These are phyloP conservation scores for Eucalyptus camaldulensis DNA, from an alignment of 345 rosid species.

Conservation along the genomic window DNA sequence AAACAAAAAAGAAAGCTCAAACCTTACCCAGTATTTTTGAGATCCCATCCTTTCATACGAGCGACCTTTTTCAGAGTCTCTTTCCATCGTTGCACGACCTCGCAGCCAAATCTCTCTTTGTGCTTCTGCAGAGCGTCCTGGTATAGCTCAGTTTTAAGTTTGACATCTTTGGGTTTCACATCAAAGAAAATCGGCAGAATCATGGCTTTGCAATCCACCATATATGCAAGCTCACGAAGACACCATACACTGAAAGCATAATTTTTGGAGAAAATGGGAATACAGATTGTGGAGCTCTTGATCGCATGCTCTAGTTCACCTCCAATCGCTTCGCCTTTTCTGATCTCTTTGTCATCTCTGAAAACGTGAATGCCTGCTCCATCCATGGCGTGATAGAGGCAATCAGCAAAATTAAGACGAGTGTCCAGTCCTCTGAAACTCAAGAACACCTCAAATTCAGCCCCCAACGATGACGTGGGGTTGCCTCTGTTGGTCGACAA, in stretches of 20 bases:
- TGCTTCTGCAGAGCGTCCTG: not conserved
- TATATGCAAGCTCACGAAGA: not conserved
- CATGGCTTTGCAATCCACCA: not conserved
- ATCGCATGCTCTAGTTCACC: rapidly evolving
- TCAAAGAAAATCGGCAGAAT: not conserved
- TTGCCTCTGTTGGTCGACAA: too few species aligned
- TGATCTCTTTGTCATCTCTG: too few species aligned
- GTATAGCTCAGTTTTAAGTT: not conserved
- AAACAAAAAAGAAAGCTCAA: rapidly evolving
- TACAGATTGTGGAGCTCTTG: not conserved
- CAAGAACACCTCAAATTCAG: too few species aligned
- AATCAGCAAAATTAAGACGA: rapidly evolving
- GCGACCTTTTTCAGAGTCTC: not conserved
- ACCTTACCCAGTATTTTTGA: not conserved
- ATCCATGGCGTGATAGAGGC: too few species aligned
- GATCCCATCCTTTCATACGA: not conserved
- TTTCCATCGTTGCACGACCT: not conserved
- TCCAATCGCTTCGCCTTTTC: too few species aligned
- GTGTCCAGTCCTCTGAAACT: too few species aligned
- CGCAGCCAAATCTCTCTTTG: not conserved
- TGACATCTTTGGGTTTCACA: not conserved
- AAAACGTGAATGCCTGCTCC: too few species aligned
- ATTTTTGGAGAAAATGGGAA: not conserved
- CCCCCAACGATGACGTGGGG: rapidly evolving
- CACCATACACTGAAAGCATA: not conserved